Evolutionary conservation across 2,329 filamentous ascomycete genomes (phyloP).

Genomic region (Kalmusia sp.): DNA sequence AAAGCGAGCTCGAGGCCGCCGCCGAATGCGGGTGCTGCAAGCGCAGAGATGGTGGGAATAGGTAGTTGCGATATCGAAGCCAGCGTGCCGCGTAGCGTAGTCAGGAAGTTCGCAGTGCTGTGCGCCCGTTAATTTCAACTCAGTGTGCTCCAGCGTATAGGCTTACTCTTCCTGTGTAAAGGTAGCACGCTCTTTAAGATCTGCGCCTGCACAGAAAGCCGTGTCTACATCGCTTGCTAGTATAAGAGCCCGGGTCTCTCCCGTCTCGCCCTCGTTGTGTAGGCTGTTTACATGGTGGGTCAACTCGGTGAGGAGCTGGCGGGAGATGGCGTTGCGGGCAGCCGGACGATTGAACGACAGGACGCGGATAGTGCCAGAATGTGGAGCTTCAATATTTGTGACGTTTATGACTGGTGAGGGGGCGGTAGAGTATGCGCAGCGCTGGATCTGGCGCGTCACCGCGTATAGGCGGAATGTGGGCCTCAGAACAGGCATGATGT

Average conservation of each 20-base stretch:
- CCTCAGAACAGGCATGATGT: slow-evolving; percentile 35
- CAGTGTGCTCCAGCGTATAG: background rate
- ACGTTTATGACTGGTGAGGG: slow-evolving; percentile 68
- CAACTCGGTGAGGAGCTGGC: slow-evolving; percentile 74
- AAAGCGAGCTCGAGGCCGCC: slow-evolving; percentile 94
- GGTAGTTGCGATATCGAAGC: slow-evolving; percentile 75
- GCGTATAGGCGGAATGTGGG: slow-evolving; percentile 25
- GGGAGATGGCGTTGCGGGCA: slow-evolving; percentile 90
- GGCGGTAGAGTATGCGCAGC: slow-evolving; percentile 50
- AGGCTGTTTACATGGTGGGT: slow-evolving; percentile 76
- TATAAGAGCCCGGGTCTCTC: slow-evolving; percentile 78
- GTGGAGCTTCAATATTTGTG: slow-evolving; percentile 77
- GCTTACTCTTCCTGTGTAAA: slow-evolving; percentile 81
- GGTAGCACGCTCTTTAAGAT: slow-evolving; percentile 83
- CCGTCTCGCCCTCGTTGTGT: slow-evolving; percentile 63
- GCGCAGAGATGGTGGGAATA: slow-evolving; percentile 87
- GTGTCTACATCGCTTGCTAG: slow-evolving; percentile 84
- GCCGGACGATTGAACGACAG: slow-evolving; percentile 85
- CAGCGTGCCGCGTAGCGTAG: slow-evolving; percentile 78
- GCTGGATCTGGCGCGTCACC: slow-evolving; percentile 32
- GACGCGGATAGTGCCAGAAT: slow-evolving; percentile 83
- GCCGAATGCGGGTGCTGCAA: slow-evolving; percentile 85
- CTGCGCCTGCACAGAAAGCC: slow-evolving; percentile 92
- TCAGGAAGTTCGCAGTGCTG: slow-evolving; percentile 82
- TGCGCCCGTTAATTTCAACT: slow-evolving; percentile 15